phyloP scores from a whole-genome alignment of 2,329 filamentous ascomycete species.

The Apiospora rasikravindrae region DNA sequence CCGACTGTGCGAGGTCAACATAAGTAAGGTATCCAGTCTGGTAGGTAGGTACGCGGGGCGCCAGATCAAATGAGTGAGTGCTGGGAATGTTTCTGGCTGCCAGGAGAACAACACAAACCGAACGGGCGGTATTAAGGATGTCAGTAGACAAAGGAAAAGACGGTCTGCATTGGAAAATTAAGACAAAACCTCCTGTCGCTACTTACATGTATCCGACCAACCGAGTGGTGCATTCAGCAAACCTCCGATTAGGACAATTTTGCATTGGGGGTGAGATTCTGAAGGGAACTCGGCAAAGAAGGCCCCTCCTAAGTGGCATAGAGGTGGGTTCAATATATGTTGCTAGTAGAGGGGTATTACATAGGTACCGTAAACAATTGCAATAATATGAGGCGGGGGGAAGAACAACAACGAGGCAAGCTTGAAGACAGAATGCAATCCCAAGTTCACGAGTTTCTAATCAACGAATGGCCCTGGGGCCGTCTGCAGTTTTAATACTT shows the following conservation, averaged over 20 bases:
- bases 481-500: not conserved
- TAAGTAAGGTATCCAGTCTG: not conserved
- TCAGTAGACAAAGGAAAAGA: not conserved
- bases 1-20: not conserved
- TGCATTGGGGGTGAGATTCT: not conserved
- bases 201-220: not conserved
- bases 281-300: constrained; percentile 10
- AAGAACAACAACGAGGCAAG: not conserved
- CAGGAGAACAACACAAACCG: not conserved
- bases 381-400: not conserved
- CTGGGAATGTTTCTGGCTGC: not conserved
- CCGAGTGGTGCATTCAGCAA: not conserved
- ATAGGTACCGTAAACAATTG: not conserved
- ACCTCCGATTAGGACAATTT: not conserved
- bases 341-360: not conserved
- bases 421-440: not conserved
- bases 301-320: not conserved
- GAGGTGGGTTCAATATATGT: not conserved
- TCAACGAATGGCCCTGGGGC: not conserved
- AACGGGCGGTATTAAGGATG: not conserved
- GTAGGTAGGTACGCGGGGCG: not conserved
- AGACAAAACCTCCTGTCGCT: not conserved
- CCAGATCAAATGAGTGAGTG: not conserved
- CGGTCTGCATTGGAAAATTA: not conserved
- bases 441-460: not conserved